Base-by-base conservation (phyloP, 2,329 filamentous ascomycete genomes). In the Colletotrichum sp. region DNA sequence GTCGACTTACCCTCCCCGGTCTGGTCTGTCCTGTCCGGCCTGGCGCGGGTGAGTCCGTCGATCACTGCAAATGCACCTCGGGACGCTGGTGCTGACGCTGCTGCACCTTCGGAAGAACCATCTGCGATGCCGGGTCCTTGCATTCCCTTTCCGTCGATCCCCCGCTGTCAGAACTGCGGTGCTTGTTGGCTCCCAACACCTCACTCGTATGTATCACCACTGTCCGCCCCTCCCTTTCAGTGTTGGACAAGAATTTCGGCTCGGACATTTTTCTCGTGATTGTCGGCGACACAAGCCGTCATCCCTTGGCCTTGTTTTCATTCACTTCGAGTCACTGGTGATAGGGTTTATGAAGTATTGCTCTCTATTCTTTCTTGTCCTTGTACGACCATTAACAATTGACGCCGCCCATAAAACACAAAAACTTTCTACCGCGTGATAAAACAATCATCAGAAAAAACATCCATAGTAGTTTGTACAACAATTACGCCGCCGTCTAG, bases 101-200 rank as follows among this genome's bases (percentile, higher is more conserved):
- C 48, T 26, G 48, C 57, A 52, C 63, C 72, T 65, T 68, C 55
- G 57, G 69, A 61, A 59, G 21, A 48, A 60, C 12, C 73, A 64
- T 65, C 24, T 39, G 48, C n/a, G 52, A 66, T 69, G 15, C 65
- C 77, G 77, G 77, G 77, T 72, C 77, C 77, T 60, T 78, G 77
- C 77, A 78, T 72, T 60, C 36, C 59, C 67, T 39, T 36, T 34
- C 66, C 63, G 64, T 57, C 30, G 75, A 77, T 72, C 71, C 74
- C 55, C 70, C 68, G 72, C 75, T 67, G 68, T 71, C 77, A 74
- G 59, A 69, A 57, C 59, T 70, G 60, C 39, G 26, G 55, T 72
- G 63, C 52, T 55, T 36, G 28, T 26, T 65, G 57, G 21, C 15
- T 30, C 34, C 48, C 32, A 32, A 32, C n/a, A 28, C 55, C 21